Evolutionary conservation across 1,284 basidiomycete genomes (phyloP).

Genomic region (Chalciporus sp.): DNA sequence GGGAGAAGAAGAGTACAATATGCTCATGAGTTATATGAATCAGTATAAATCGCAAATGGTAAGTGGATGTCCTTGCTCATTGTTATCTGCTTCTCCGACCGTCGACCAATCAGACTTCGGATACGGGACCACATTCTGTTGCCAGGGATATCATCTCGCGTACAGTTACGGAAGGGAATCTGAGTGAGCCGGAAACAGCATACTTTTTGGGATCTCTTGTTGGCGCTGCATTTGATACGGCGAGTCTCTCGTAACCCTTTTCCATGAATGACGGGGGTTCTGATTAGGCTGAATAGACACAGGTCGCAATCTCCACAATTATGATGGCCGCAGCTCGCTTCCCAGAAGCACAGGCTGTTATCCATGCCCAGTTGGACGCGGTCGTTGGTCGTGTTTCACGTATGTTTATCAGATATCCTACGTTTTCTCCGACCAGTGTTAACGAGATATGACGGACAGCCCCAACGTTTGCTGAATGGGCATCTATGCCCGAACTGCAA

Average conservation of each 20-base stretch:
- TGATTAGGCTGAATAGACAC: conserved; percentile 39
- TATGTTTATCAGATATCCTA: conserved; percentile 23
- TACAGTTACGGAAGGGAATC: conserved; percentile 45
- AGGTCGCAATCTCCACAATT: conserved; percentile 59
- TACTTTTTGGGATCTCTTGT: conserved; percentile 68
- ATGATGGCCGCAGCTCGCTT: conserved; percentile 68
- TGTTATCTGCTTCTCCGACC: not conserved
- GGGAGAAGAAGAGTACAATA: conserved; percentile 53
- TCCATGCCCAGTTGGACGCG: conserved; percentile 62
- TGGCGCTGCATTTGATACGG: conserved; percentile 64
- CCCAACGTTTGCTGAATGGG: conserved; percentile 28
- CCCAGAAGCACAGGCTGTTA: conserved; percentile 53
- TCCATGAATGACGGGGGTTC: not conserved
- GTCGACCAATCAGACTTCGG: conserved; percentile 5
- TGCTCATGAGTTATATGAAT: conserved; percentile 20
- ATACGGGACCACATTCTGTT: conserved; percentile 31
- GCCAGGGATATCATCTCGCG: conserved; percentile 56
- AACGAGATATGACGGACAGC: conserved; percentile 9
- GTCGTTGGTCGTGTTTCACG: conserved; percentile 57
- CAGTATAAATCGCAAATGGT: conserved; percentile 22
- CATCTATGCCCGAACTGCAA: conserved; percentile 23
- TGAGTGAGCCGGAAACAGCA: conserved; percentile 55
- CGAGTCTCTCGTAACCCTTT: conserved; percentile 15
- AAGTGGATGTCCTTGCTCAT: not conserved
- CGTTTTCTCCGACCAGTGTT: not conserved